A percentile compares a stretch with the other conserved stretches of the same genome.
Conservation (phyloP, 2,329 filamentous ascomycete species). For the Dactylellina cionopaga region DNA sequence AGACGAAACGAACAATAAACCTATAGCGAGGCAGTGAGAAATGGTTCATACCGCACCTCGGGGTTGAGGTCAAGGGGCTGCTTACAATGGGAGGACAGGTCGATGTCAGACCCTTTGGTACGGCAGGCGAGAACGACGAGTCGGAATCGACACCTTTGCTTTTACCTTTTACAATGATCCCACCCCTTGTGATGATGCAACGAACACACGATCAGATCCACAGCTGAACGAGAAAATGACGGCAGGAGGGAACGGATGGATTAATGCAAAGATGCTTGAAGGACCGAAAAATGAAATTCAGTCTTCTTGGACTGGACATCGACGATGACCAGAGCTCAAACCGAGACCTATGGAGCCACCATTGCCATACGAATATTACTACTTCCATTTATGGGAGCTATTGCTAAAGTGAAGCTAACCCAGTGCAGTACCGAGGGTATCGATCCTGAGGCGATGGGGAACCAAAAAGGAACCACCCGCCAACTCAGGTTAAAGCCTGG, state of each 20-base stretch:
- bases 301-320: not conserved
- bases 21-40: constrained; percentile 34
- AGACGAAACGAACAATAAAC: constrained; percentile 21
- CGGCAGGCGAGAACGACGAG: constrained; percentile 6
- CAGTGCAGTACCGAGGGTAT: constrained; percentile 5
- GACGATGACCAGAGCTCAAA: constrained; percentile 28
- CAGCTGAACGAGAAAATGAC: no score
- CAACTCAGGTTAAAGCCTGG: constrained; percentile 25
- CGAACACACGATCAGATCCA: no score
- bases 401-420: constrained; percentile 10
- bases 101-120: no score
- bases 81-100: no score
- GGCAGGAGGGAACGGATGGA: no score
- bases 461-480: constrained; percentile 39
- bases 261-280: no score
- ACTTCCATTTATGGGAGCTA: constrained; percentile 37
- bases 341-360: constrained; percentile 16
- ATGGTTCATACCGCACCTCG: constrained; percentile 37
- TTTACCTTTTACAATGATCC: constrained; percentile 19
- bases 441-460: constrained; percentile 40
- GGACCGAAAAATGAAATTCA: constrained; percentile 22
- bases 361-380: no score
- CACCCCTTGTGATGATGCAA: no score
- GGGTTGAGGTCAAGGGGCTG: not conserved
- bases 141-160: constrained; percentile 39